Evolutionary conservation across 2,329 filamentous ascomycete genomes (phyloP), one percentile per base, ranked within the genome.

Genomic region (Calonectria pteridis): DNA sequence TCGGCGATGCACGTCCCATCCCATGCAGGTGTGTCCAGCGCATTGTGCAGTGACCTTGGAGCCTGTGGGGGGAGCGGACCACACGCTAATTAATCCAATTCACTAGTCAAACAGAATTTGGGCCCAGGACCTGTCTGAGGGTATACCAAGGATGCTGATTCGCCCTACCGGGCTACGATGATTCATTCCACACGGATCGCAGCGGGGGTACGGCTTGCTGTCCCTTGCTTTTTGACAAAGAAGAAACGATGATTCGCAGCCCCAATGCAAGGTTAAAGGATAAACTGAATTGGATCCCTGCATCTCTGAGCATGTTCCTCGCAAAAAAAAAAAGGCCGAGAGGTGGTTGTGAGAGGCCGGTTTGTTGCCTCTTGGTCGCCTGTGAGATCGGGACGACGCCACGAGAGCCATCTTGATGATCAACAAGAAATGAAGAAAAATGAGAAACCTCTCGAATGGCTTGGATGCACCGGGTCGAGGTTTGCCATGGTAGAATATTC

Each of bases 61-160:
- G 23, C 33, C 29, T 62, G n/a, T 37, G 55, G 43, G 43, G 53
- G 13, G 55, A 35, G 33, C 55, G 55, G 55, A 37, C 55, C 55
- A 23, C 37, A 18, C n/a, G 55, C 31, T 62, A 37, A 62, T 62
- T 20, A 62, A 62, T 29, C 23, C 35, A 26, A 40, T 23, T 40
- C 55, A 37, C 55, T 62, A 26, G 55, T 62, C 35, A 62, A 62
- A 62, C 55, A 5, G 31, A 55, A 55, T 55, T 55, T 55, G 31
- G 31, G 28, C n/a, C 53, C 16, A 37, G 55, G 35, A 62, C 55
- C 55, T 28, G 33, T 26, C 23, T 37, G 55, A 23, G 55, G 55
- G 55, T 23, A 23, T 9, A 23, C 18, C 40, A 20, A 43, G 3
- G 5, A 43, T 18, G 43, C 43, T 46, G 20, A 46, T 46, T 46